These are phyloP conservation scores for Volvariella volvacea DNA, from an alignment of 1,284 basidiomycete genomes.

Conservation along the genomic window DNA sequence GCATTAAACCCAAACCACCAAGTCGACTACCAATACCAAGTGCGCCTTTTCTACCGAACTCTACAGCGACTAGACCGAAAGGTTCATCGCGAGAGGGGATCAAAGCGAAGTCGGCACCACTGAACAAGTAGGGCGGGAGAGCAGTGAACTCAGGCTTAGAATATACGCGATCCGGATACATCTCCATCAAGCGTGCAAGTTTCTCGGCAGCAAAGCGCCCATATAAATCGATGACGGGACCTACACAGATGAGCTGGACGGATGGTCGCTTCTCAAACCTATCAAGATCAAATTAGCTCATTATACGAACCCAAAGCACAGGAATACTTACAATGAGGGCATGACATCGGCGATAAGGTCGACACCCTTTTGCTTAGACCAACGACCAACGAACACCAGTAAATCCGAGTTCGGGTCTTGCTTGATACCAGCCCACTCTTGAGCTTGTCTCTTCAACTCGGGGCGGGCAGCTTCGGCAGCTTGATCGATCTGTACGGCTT, in stretches of 20 bases:
- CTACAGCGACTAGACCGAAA: slow-evolving; percentile 90
- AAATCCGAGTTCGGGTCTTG: slow-evolving; percentile 86
- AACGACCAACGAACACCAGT: slow-evolving; percentile 92
- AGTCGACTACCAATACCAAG: slow-evolving; percentile 89
- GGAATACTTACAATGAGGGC: slow-evolving; percentile 65
- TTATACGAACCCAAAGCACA: slow-evolving; percentile 1
- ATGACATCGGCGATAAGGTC: slow-evolving; percentile 93
- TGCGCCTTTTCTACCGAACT: slow-evolving; percentile 92
- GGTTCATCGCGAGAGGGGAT: slow-evolving; percentile 94
- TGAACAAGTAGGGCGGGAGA: slow-evolving; percentile 88
- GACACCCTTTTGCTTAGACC: slow-evolving; percentile 96
- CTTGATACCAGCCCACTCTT: slow-evolving; percentile 89
- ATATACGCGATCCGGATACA: slow-evolving; percentile 88
- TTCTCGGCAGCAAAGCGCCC: slow-evolving; percentile 93
- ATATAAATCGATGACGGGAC: slow-evolving; percentile 90
- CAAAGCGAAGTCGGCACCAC: slow-evolving; percentile 88
- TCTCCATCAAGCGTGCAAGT: slow-evolving; percentile 85
- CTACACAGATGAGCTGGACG: slow-evolving; percentile 84
- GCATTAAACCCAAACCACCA: slow-evolving; percentile 92
- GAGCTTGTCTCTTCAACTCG: slow-evolving; percentile 83
- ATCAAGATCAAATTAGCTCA: slow-evolving; percentile 10
- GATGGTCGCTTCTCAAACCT: slow-evolving; percentile 81
- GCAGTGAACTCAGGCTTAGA: slow-evolving; percentile 94
- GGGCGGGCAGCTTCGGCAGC: slow-evolving; percentile 84
- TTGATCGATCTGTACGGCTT: slow-evolving; percentile 72